Evolutionary conservation across 2,329 filamentous ascomycete species (phyloP), one percentile per base, ranked within the genome.

Genomic region (Microdochium trichocladiopsis): DNA sequence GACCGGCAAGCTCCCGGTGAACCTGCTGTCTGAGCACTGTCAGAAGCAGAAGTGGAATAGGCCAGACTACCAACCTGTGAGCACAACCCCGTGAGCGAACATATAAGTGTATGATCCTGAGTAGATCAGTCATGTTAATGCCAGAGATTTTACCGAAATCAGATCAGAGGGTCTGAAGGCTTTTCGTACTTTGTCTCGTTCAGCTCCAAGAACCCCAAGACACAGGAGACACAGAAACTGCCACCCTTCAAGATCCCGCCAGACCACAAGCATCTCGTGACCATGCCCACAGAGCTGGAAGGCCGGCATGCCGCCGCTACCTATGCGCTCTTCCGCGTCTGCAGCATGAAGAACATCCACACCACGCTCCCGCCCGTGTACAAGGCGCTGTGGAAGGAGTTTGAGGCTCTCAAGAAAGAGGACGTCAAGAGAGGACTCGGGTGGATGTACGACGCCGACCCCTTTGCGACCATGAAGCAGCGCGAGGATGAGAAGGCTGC

Each of bases 381-480:
- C 70, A 87, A 86, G 63, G 83, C 89, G 57, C 73, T 96, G 43
- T 99, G 94, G 94, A 95, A 95, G 66, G 85, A 92, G 53, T 96
- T 99, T 59, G 82, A 87, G 56, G 80, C 83, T 3, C 73, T 97
- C 57, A 97, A 96, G 70, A 83, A 82, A 57, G 80, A 84, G 59
- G 93, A 96, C 61, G 75, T 90, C 49, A 87, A 85, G 63, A 85
- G 89, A 43, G 91, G 80, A n/a, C 82, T 82, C 57, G 87, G 75
- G 0, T 96, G 92, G 88, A 86, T 95, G 81, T 99, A 97, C 67
- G 92, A 95, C 60, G 90, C 91, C 11, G 94, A 99, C 63, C 94
- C 94, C 1, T 99, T 99, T 72, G 80, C 86, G 54, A 86, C 90
- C 1, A 78, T 88, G 57, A 80, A 86, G 58, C 89, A 95, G 68